These are phyloP conservation scores for Podaxis sp. DNA, from an alignment of 768 basidiomycete genomes.

Conservation along the genomic window DNA sequence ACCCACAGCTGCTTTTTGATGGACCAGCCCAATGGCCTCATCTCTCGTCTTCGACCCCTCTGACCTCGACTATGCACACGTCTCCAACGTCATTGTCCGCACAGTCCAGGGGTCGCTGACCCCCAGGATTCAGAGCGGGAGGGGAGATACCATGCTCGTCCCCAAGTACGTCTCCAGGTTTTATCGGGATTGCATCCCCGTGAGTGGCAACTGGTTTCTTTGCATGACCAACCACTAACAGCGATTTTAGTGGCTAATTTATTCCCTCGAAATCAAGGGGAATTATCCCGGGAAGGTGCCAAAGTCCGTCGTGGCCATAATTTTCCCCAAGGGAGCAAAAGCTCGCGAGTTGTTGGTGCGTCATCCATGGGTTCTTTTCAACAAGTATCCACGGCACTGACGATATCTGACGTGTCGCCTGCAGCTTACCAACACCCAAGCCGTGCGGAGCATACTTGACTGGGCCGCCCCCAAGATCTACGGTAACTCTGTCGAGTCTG, in stretches of 20 bases:
- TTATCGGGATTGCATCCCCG: slow-evolving; percentile 5
- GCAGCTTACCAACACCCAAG: slow-evolving; percentile 2
- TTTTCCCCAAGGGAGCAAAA: slow-evolving; percentile 11
- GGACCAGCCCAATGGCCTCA: background rate
- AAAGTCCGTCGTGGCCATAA: slow-evolving; percentile 9
- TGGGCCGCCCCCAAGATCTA: slow-evolving; percentile 17
- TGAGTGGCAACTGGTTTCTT: slow-evolving; percentile 1
- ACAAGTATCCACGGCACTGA: background rate
- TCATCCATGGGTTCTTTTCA: background rate
- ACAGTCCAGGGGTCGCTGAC: slow-evolving; percentile 13
- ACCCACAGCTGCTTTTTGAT: background rate
- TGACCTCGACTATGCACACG: slow-evolving; percentile 10
- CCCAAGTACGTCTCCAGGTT: slow-evolving; percentile 7
- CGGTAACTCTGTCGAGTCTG: slow-evolving; percentile 4
- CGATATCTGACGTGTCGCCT: background rate
- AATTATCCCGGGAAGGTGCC: slow-evolving; percentile 15
- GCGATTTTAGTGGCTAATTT: slow-evolving; percentile 6
- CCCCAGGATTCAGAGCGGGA: slow-evolving; percentile 11
- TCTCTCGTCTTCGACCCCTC: slow-evolving; percentile 10
- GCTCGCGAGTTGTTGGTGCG: slow-evolving; percentile 10
- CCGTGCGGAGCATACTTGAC: slow-evolving; percentile 11
- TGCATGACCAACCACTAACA: background rate
- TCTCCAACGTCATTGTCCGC: slow-evolving; percentile 15
- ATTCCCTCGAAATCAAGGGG: slow-evolving; percentile 9
- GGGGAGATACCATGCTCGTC: slow-evolving; percentile 4